Percentiles rank a stretch among this genome's conserved stretches.
These are phyloP conservation scores for Glaciozyma martinii DNA, from an alignment of 768 basidiomycete genomes.

Conservation along the genomic window DNA sequence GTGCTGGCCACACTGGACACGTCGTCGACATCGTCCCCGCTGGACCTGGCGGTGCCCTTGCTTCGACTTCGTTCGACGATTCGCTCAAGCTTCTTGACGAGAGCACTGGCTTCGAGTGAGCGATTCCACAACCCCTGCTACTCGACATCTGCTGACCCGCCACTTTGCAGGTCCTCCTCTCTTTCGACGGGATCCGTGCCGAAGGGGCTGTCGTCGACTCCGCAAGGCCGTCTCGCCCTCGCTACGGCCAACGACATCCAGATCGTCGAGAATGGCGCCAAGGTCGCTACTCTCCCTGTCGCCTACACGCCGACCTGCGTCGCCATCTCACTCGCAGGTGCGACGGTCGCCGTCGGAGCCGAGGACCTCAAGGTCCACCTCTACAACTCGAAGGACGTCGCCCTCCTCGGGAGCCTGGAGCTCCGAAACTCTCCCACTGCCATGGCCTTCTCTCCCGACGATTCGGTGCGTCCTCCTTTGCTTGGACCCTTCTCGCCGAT, in stretches of 20 bases:
- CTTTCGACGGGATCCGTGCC: slow-evolving; percentile 18
- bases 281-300: slow-evolving; percentile 33
- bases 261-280: slow-evolving; percentile 50
- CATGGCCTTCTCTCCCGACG: slow-evolving; percentile 71
- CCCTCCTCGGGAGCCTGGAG: slow-evolving; percentile 50
- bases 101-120: slow-evolving; percentile 1
- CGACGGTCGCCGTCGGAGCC: slow-evolving; percentile 14
- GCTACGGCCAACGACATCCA: slow-evolving; percentile 6
- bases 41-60: background rate
- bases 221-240: slow-evolving; percentile 44
- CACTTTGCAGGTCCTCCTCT: background rate
- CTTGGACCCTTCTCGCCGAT: background rate
- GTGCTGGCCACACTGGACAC: slow-evolving; percentile 6
- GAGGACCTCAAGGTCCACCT: slow-evolving; percentile 69
- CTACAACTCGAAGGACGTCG: slow-evolving; percentile 55
- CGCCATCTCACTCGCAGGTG: slow-evolving; percentile 9
- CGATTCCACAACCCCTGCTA: background rate
- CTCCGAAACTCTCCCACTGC: slow-evolving; percentile 57
- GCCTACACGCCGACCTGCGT: slow-evolving; percentile 44
- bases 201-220: slow-evolving; percentile 6
- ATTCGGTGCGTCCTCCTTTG: background rate
- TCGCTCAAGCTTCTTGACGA: slow-evolving; percentile 12
- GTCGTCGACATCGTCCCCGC: slow-evolving; percentile 15
- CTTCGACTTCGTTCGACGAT: slow-evolving; percentile 19
- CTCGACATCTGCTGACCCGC: too few species aligned